Percentiles rank a stretch among this genome's conserved stretches.
phyloP scores from a whole-genome alignment of 2,329 filamentous ascomycete genomes.

The Grosmannia huntii region DNA sequence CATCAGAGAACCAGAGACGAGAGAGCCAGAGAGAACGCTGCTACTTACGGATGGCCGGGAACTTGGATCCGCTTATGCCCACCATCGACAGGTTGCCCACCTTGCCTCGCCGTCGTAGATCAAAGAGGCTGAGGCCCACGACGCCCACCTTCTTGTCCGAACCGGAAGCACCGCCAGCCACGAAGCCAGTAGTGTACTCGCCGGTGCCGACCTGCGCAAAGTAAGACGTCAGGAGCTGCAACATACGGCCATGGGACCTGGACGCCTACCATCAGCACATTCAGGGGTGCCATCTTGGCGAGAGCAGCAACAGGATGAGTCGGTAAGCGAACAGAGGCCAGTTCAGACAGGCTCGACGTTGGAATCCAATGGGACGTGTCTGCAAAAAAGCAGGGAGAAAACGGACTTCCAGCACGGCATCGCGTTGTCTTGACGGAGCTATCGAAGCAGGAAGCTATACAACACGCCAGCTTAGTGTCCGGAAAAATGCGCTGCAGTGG shows the following conservation, averaged over 20 bases:
- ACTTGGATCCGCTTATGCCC: slow-evolving; percentile 78
- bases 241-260: background rate
- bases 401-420: background rate
- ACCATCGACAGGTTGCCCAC: slow-evolving; percentile 81
- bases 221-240: no score
- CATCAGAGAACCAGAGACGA: no score
- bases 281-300: slow-evolving; percentile 42
- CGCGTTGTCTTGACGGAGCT: background rate
- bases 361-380: no score
- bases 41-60: slow-evolving; percentile 61
- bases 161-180: slow-evolving; percentile 66
- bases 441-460: background rate
- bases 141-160: slow-evolving; percentile 97
- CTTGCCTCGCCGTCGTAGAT: slow-evolving; percentile 77
- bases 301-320: no score
- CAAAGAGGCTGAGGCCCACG: slow-evolving; percentile 79
- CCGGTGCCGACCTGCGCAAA: slow-evolving; percentile 63
- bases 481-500: background rate
- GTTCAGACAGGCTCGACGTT: background rate
- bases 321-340: background rate
- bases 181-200: slow-evolving; percentile 94
- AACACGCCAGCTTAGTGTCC: background rate
- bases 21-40: background rate
- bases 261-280: slow-evolving; percentile 51
- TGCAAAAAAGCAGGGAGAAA: no score